Evolutionary conservation across 768 basidiomycete species (phyloP).

Genomic region (Agaricus subrufescens): DNA sequence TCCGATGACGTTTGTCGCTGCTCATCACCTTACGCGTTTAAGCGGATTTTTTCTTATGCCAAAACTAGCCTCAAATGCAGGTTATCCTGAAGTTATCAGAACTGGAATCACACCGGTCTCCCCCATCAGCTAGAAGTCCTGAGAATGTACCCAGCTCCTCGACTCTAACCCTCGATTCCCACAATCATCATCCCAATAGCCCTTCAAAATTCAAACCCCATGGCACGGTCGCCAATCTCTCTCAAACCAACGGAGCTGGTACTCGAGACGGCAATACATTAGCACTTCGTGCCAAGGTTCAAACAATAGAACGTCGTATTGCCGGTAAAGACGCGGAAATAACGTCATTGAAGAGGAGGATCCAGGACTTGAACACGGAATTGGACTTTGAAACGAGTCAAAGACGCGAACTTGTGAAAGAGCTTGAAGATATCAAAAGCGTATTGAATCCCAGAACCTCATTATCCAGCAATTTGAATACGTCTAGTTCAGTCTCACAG

Average conservation of each 20-base stretch:
- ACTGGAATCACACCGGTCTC: no score
- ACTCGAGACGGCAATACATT: background rate
- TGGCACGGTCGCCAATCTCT: background rate
- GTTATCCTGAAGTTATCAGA: no score
- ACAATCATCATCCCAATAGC: background rate
- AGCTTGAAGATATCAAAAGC: slow-evolving; percentile 1
- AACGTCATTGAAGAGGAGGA: background rate
- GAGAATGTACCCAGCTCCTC: background rate
- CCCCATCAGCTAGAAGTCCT: background rate
- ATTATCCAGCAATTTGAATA: slow-evolving; percentile 14
- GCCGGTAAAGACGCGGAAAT: slow-evolving; percentile 8
- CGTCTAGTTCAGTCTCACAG: slow-evolving; percentile 13
- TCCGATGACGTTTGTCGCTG: slow-evolving; percentile 3
- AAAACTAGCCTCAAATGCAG: no score
- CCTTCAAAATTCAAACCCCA: background rate
- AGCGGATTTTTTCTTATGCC: background rate
- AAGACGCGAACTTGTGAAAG: background rate
- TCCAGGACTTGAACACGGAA: background rate
- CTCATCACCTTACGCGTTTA: background rate
- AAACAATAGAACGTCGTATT: slow-evolving; percentile 1
- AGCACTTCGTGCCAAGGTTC: background rate
- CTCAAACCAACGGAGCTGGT: background rate
- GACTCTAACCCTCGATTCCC: background rate
- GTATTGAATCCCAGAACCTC: background rate
- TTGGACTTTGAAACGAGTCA: slow-evolving; percentile 1